Percentiles rank a stretch among this genome's conserved stretches.
These are phyloP conservation scores for Saccharomycopsis oosterbeekiorum DNA, from an alignment of 805 yeast genomes.

Conservation along the genomic window DNA sequence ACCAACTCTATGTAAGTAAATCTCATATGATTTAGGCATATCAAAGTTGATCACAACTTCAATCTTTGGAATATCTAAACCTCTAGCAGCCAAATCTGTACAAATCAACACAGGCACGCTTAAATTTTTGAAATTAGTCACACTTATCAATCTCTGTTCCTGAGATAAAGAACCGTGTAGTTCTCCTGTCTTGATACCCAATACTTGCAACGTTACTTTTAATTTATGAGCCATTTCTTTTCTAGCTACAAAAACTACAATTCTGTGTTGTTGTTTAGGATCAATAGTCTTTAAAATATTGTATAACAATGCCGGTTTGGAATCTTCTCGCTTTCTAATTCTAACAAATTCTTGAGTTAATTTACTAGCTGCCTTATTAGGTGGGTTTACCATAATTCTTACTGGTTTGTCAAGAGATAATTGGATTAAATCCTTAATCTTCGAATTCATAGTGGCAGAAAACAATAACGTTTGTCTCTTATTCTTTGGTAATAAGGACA, in stretches of 20 bases:
- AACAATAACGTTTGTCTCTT: slow-evolving; percentile 90
- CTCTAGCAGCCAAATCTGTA: slow-evolving; percentile 98
- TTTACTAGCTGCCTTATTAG: slow-evolving; percentile 87
- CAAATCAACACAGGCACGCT: slow-evolving; percentile 83
- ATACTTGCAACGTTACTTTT: slow-evolving; percentile 62
- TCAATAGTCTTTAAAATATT: slow-evolving; percentile 62
- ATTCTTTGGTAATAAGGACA: slow-evolving; percentile 66
- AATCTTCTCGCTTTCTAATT: slow-evolving; percentile 76
- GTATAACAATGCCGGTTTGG: slow-evolving; percentile 75
- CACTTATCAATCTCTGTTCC: slow-evolving; percentile 85
- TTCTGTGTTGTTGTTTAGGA: slow-evolving; percentile 52
- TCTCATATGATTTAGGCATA: slow-evolving; percentile 88
- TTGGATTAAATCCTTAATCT: slow-evolving; percentile 77
- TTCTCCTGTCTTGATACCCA: slow-evolving; percentile 72
- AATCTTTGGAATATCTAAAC: slow-evolving; percentile 96
- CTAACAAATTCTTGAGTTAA: slow-evolving; percentile 91
- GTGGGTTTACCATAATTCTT: slow-evolving; percentile 92
- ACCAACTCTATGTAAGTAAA: slow-evolving; percentile 95
- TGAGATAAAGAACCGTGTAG: slow-evolving; percentile 78
- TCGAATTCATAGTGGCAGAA: slow-evolving; percentile 97
- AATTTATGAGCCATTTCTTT: slow-evolving; percentile 85
- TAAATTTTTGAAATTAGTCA: slow-evolving; percentile 71
- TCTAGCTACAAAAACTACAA: slow-evolving; percentile 84
- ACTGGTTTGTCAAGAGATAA: slow-evolving; percentile 86
- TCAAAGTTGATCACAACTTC: slow-evolving; percentile 91